Base-by-base conservation (phyloP, 345 rosid species). In the Toxicodendron radicans region DNA sequence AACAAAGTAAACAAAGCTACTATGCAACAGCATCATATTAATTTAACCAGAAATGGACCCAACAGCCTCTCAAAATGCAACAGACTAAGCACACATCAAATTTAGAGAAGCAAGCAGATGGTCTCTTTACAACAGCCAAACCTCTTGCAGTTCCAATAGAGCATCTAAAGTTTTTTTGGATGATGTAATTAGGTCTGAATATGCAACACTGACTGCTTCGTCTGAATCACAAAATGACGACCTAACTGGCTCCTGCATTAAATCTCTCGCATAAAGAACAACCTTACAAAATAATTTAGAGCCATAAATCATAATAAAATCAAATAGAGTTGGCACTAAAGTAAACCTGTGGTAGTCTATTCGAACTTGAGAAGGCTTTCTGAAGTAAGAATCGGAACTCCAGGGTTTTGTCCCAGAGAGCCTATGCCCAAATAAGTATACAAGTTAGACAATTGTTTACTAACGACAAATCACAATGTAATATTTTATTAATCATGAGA, bases 331-430 rank as follows among this genome's bases (percentile, higher is more conserved):
- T 59, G 62, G 73, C 38, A 48, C 7, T 9, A 59, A 18, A 71
- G 79, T 71, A 68, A 68, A 93, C 99, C 93, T 64, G 88, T 13
- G 98, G 98, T 60, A 95, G 79, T 76, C 87, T 90, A 78, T 95
- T 95, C 73, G 98, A 89, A 73, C 76, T 78, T 60, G 87, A 82
- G 82, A 91, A 93, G 73, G 91, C 70, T 82, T 93, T 93, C 78
- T 95, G 98, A 80, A 95, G 94, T 80, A 91, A 87, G 83, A 91
- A 87, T 83, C 99, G 87, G 54, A 93, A 67, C 75, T 91, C 96
- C 66, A 93, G 89, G 58, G 88, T 81, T 80, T 83, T 91, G 76
- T 95, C 94, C 98, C 98, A 95, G 5, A 93, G 83, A 60, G 85
- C 92, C 97, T 93, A 73, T 17, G 68, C 38, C 79, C 75, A 70